A percentile compares a stretch with the other conserved stretches of the same genome.
Conservation (phyloP, 2,329 filamentous ascomycete genomes). For the Pseudogymnoascus sp. region DNA sequence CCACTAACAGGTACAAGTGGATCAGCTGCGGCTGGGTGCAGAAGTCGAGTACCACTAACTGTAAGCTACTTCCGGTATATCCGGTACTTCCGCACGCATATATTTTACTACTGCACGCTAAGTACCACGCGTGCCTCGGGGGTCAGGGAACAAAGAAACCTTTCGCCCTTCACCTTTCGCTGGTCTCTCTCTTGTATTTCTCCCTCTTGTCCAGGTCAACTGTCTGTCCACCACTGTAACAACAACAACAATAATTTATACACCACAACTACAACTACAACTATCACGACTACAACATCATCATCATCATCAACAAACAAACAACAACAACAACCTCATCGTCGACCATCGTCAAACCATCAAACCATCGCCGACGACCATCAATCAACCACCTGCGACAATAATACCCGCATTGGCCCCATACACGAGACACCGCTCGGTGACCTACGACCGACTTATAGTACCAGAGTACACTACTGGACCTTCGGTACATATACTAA, state of each 20-base stretch:
- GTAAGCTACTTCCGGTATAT: not conserved
- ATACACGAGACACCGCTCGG: conserved; percentile 1
- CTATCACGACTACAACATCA: not conserved
- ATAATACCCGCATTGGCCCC: not conserved
- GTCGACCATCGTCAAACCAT: not conserved
- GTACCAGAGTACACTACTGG: not conserved
- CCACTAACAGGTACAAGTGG: not conserved
- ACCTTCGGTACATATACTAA: not conserved
- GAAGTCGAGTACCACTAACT: not conserved
- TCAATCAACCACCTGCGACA: not conserved
- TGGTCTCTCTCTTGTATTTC: not conserved
- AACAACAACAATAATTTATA: not conserved
- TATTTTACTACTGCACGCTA: not conserved
- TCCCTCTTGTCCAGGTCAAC: not conserved
- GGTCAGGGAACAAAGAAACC: not conserved
- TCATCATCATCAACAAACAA: not conserved
- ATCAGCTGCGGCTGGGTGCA: not conserved
- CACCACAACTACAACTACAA: not conserved
- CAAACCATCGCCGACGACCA: not conserved
- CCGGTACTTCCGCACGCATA: not conserved
- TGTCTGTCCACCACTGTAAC: too few species aligned
- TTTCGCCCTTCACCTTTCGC: not conserved
- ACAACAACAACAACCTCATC: not conserved
- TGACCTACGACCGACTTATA: not conserved
- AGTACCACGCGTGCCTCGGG: not conserved